Evolutionary conservation across 305 asterid genomes (phyloP), one percentile per base, ranked within the genome.

Genomic region (Fraxinus angustifolia): DNA sequence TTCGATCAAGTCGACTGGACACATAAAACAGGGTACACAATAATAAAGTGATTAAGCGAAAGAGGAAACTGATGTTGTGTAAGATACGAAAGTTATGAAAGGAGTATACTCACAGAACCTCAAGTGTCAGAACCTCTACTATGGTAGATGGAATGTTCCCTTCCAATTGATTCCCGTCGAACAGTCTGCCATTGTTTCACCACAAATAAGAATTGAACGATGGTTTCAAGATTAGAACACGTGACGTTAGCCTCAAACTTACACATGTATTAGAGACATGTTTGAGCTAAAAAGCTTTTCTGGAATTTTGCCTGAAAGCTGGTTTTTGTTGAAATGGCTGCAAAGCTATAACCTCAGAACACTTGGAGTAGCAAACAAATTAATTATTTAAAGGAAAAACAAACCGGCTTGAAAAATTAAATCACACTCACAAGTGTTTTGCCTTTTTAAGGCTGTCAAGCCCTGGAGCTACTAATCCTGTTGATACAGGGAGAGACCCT

Each of bases 321-420:
- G 84, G 85, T 91, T 94, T 78, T 91, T 91, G 87, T 93, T 95
- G 91, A 95, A 95, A 92, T 95, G 98, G 91, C 99, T 95, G 95
- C 80, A 82, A 80, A 76, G 76, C n/a, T 23, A 5, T 38, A 77
- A 70, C 31, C 79, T 89, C 35, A 87, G 88, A 82, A 62, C 76
- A 71, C 48, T 77, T 48, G 42, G 12, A 70, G 28, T 2, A n/a
- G 36, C 0, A 26, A 79, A 76, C 0, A 21, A 56, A 26, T 11
- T 82, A 23, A 58, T 6, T 0, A 17, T 42, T 42, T 62, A 19
- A 68, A 11, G 38, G 82, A 16, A 38, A 50, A 11, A 82, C 0
- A 76, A 42, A 35, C 31, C 1, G 8, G 8, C 0, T 11, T 8
- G 38, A 36, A 17, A 80, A 4, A 67, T 4, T 6, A 45, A 62